Conservation (phyloP, 202 grass and related monocot genomes). For the Digitaria exilis region DNA sequence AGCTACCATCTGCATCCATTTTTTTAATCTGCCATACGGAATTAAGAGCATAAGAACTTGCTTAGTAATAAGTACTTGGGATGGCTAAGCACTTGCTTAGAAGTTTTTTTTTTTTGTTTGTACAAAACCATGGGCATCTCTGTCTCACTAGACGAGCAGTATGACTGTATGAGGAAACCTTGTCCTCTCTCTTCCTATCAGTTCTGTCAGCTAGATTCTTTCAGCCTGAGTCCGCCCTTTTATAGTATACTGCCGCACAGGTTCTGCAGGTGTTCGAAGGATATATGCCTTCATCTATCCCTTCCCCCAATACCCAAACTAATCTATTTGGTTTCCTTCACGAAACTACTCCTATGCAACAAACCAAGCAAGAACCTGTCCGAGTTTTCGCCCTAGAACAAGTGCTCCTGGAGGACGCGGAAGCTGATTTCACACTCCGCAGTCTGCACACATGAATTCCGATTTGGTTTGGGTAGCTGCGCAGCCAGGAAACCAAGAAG, state of each 20-base stretch:
- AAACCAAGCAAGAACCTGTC: background rate
- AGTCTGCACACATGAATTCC: background rate
- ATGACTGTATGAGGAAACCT: background rate
- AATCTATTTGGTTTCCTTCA: background rate
- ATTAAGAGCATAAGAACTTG: slow-evolving; percentile 5
- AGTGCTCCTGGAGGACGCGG: background rate
- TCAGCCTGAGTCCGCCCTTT: background rate
- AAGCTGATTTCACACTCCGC: background rate
- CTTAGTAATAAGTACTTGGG: background rate
- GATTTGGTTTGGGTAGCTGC: background rate
- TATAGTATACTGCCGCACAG: background rate
- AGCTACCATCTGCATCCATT: slow-evolving; percentile 33
- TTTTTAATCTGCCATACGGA: background rate
- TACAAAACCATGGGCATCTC: background rate
- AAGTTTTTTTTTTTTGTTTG: background rate
- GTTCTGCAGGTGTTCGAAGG: background rate
- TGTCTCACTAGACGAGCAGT: slow-evolving; percentile 4
- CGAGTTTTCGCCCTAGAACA: background rate
- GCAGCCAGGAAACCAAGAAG: background rate
- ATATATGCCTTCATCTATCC: background rate
- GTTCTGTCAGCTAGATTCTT: background rate
- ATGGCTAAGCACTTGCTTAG: too few relatives aligned
- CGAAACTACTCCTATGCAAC: background rate
- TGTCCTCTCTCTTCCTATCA: background rate
- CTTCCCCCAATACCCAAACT: background rate